Percentiles rank a stretch among this genome's conserved stretches.
These are phyloP conservation scores for Saccharomycopsis oosterbeekiorum DNA, from an alignment of 805 yeast species.

Conservation along the genomic window DNA sequence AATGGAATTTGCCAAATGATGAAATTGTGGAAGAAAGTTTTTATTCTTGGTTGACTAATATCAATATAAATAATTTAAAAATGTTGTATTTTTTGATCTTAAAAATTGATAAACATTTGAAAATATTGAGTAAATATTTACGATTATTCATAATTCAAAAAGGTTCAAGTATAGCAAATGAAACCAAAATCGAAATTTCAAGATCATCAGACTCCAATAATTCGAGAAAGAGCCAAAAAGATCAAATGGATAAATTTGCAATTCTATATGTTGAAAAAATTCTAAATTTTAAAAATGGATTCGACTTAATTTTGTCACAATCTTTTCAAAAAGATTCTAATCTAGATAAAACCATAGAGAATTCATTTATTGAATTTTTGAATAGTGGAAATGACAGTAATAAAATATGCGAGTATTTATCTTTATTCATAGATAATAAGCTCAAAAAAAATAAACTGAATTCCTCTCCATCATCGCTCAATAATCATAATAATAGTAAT, in stretches of 20 bases:
- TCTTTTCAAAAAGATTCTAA: slow-evolving; percentile 42
- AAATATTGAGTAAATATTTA: slow-evolving; percentile 22
- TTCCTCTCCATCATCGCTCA: slow-evolving; percentile 24
- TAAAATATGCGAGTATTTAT: slow-evolving; percentile 4
- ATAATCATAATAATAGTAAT: slow-evolving; percentile 36
- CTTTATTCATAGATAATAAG: slow-evolving; percentile 8
- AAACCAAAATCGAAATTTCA: slow-evolving; percentile 13
- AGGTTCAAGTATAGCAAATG: slow-evolving; percentile 15
- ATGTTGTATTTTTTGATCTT: slow-evolving; percentile 40
- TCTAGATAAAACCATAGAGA: slow-evolving; percentile 45
- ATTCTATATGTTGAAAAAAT: slow-evolving; percentile 58
- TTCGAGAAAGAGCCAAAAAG: slow-evolving; percentile 18
- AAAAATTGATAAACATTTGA: slow-evolving; percentile 44
- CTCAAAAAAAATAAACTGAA: slow-evolving; percentile 4
- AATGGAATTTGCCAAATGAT: not conserved
- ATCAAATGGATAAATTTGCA: slow-evolving; percentile 43
- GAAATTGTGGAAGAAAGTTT: slow-evolving; percentile 46
- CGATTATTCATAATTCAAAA: not conserved
- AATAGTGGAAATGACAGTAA: slow-evolving; percentile 30
- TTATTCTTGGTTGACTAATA: slow-evolving; percentile 42
- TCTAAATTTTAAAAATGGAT: slow-evolving; percentile 40
- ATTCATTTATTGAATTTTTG: slow-evolving; percentile 52
- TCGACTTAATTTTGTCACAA: slow-evolving; percentile 35
- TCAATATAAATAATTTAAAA: slow-evolving; percentile 33
- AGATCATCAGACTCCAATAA: slow-evolving; percentile 5